Percentiles rank a stretch among this genome's conserved stretches.
Evolutionary conservation across 2,329 filamentous ascomycete genomes (phyloP).

Genomic region (Waltergamsia citrina): DNA sequence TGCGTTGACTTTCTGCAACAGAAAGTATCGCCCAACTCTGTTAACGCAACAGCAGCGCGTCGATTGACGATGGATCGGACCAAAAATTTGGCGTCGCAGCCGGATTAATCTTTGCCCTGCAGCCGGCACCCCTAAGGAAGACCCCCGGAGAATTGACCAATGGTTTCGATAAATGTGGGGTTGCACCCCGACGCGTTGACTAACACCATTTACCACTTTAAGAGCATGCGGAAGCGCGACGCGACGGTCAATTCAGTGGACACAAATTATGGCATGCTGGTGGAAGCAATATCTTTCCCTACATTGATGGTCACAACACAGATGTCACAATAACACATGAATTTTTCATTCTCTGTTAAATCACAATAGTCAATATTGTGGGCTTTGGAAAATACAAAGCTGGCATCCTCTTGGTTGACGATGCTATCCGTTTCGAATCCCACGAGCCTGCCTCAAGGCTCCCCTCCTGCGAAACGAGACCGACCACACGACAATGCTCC

Average conservation of each 20-base stretch:
- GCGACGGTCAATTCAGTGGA: neutral
- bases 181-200: neutral
- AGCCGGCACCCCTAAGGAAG: too few species aligned
- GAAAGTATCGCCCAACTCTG: too few species aligned
- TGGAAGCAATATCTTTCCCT: neutral
- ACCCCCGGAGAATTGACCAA: too few species aligned
- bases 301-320: neutral
- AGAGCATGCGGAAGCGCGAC: conserved; percentile 1
- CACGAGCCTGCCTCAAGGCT: conserved; percentile 43
- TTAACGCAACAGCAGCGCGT: too few species aligned
- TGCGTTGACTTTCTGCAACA: too few species aligned
- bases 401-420: too few species aligned
- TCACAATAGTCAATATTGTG: neutral
- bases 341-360: neutral
- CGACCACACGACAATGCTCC: conserved; percentile 22
- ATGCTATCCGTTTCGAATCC: conserved; percentile 56
- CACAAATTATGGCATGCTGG: neutral
- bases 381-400: neutral
- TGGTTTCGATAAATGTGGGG: neutral
- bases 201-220: conserved; percentile 1
- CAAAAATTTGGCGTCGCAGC: conserved; percentile 1
- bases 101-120: too few species aligned
- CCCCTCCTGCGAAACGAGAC: conserved; percentile 26
- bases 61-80: neutral
- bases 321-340: neutral